Percentiles rank a stretch among this genome's conserved stretches.
phyloP scores from a whole-genome alignment of 2,329 filamentous ascomycete genomes.

The Verticillium isaacii region DNA sequence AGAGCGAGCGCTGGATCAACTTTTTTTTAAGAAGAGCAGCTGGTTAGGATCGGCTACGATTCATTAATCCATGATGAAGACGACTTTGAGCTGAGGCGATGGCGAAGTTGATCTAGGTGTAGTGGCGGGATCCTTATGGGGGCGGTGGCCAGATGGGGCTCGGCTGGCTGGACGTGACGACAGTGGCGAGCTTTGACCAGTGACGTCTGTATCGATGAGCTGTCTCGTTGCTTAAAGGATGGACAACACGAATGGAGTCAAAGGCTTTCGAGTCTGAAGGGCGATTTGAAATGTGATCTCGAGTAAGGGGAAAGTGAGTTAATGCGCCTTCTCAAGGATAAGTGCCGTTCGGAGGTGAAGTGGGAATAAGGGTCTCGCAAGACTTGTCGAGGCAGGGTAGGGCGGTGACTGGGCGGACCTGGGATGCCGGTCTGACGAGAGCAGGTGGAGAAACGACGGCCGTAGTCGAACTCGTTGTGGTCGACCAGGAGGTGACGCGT shows the following conservation, averaged over 20 bases:
- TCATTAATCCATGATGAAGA: not conserved
- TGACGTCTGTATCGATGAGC: not conserved
- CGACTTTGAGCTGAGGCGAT: not conserved
- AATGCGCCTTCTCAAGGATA: not conserved
- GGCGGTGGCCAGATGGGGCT: not conserved
- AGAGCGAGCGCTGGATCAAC: slow-evolving; percentile 14
- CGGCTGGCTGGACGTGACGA: not conserved
- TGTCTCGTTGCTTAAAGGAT: not conserved
- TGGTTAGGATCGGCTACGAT: not conserved
- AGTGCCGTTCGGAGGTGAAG: not conserved
- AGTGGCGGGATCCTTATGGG: not conserved
- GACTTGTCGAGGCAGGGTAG: not conserved
- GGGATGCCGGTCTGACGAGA: not conserved
- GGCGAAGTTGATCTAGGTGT: not conserved
- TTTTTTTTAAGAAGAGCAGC: slow-evolving; percentile 5
- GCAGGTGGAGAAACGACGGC: not conserved
- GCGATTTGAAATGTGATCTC: not conserved
- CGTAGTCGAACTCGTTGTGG: not conserved
- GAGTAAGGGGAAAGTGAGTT: not conserved
- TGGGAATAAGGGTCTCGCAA: not conserved
- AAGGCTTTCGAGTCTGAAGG: not conserved
- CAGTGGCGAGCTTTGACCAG: not conserved
- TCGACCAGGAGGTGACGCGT: not conserved
- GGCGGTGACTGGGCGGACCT: not conserved
- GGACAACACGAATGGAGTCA: not conserved